Evolutionary conservation across 352 stramenopile species (phyloP).

Genomic region (Discostella stelligera): DNA sequence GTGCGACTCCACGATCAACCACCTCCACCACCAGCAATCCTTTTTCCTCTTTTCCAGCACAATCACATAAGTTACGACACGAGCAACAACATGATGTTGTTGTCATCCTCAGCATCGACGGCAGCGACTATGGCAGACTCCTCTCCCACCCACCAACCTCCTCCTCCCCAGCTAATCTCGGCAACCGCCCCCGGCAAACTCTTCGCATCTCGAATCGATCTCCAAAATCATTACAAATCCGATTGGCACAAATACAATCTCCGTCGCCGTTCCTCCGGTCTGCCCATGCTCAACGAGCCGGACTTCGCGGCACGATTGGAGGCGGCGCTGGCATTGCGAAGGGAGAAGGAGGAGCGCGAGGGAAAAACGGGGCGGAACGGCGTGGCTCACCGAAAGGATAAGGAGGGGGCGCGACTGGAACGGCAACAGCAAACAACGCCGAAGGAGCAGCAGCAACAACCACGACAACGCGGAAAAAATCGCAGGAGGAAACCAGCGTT

Average conservation of each 20-base stretch:
- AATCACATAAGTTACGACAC: neutral
- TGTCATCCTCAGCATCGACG: neutral
- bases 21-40: no score
- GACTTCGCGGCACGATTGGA: slow-evolving; percentile 76
- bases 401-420: slow-evolving; percentile 40
- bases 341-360: slow-evolving; percentile 61
- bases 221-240: slow-evolving; percentile 86
- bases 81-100: neutral
- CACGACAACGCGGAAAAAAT: slow-evolving; percentile 28
- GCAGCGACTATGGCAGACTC: neutral
- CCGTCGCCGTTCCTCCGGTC: slow-evolving; percentile 93
- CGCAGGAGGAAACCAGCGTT: slow-evolving; percentile 36
- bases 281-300: slow-evolving; percentile 89
- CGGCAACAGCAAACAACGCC: slow-evolving; percentile 31
- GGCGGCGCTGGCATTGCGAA: slow-evolving; percentile 68
- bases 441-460: neutral
- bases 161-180: slow-evolving; percentile 52
- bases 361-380: slow-evolving; percentile 27
- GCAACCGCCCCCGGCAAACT: slow-evolving; percentile 79
- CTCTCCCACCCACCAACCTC: neutral
- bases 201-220: slow-evolving; percentile 65
- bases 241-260: slow-evolving; percentile 97
- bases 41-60: neutral
- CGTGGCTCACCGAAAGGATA: slow-evolving; percentile 71
- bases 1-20: no score